These are phyloP conservation scores for Aspergillus vadensis DNA, from an alignment of 2,329 filamentous ascomycete species.

Conservation along the genomic window DNA sequence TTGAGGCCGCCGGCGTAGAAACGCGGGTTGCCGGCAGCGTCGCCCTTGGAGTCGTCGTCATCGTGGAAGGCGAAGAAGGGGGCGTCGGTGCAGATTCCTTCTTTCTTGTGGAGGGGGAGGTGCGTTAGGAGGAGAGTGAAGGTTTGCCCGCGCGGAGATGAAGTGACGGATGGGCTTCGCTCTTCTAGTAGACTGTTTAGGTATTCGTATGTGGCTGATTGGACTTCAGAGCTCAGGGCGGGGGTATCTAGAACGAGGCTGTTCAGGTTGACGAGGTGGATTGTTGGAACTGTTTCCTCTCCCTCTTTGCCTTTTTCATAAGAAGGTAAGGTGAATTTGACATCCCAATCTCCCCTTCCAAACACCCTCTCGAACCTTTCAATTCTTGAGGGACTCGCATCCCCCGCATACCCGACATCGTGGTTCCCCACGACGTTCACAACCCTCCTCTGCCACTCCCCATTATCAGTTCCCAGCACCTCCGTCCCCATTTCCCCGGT, in stretches of 20 bases:
- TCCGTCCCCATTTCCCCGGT: constrained; percentile 24
- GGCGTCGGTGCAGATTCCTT: constrained; percentile 78
- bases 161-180: constrained; percentile 56
- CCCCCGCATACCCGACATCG: constrained; percentile 93
- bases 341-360: constrained; percentile 87
- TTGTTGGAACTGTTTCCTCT: constrained; percentile 51
- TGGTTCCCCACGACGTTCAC: constrained; percentile 95
- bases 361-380: constrained; percentile 81
- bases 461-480: constrained; percentile 38
- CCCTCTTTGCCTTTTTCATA: neutral
- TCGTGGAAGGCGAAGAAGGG: constrained; percentile 81
- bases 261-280: constrained; percentile 85
- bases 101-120: constrained; percentile 82
- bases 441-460: constrained; percentile 70
- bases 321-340: constrained; percentile 63
- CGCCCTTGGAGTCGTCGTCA: constrained; percentile 63
- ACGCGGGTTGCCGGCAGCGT: constrained; percentile 46
- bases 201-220: constrained; percentile 76
- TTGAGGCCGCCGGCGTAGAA: constrained; percentile 56
- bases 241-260: constrained; percentile 92
- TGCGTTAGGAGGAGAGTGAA: constrained; percentile 90
- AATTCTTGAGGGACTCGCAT: constrained; percentile 75
- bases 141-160: constrained; percentile 50
- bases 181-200: constrained; percentile 61
- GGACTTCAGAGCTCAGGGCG: constrained; percentile 65